These are phyloP conservation scores for Cryphonectria carpinicola DNA, from an alignment of 2,329 filamentous ascomycete species.

Conservation along the genomic window DNA sequence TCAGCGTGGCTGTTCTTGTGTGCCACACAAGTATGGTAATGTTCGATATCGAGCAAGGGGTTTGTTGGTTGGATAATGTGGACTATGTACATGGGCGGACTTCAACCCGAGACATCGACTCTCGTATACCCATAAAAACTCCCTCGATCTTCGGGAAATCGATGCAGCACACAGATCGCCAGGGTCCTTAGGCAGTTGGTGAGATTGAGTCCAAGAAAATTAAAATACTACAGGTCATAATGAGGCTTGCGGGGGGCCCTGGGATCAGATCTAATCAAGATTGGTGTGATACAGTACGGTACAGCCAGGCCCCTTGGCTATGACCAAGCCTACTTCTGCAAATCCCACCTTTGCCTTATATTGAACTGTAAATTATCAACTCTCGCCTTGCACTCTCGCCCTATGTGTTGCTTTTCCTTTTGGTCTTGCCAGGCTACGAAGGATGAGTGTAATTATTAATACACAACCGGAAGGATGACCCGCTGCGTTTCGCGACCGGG, in stretches of 20 bases:
- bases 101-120: background rate
- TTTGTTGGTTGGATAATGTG: background rate
- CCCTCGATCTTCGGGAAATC: slow-evolving; percentile 1
- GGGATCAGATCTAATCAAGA: background rate
- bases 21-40: background rate
- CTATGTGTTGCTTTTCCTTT: background rate
- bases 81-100: background rate
- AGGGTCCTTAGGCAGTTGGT: background rate
- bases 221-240: background rate
- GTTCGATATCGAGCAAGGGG: background rate
- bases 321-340: background rate
- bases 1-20: background rate
- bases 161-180: background rate
- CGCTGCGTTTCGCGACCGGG: background rate
- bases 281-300: background rate
- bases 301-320: background rate
- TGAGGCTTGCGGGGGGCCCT: background rate
- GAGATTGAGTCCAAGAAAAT: background rate
- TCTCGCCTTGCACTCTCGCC: background rate
- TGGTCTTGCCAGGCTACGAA: background rate
- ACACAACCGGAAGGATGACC: background rate
- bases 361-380: background rate
- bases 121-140: background rate
- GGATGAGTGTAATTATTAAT: background rate
- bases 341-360: background rate